Percentiles rank a stretch among this genome's conserved stretches.
phyloP scores from a whole-genome alignment of 2,329 filamentous ascomycete genomes.

The Bipolaris cookei region DNA sequence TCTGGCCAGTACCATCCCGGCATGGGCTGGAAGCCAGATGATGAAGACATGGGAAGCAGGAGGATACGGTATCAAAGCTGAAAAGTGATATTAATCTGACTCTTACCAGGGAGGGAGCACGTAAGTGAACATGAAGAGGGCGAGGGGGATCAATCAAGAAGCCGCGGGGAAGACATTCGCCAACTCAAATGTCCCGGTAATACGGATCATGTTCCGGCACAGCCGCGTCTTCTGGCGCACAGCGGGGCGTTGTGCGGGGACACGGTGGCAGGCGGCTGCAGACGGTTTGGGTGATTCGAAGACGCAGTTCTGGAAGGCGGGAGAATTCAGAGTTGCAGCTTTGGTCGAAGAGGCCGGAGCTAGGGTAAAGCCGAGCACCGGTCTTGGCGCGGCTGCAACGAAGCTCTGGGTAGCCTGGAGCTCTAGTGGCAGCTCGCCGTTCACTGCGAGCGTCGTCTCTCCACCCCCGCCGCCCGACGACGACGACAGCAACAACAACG shows the following conservation, averaged over 20 bases:
- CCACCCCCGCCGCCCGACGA: constrained; percentile 17
- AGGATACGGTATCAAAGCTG: constrained; percentile 2
- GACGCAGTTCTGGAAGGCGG: constrained; percentile 24
- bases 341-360: constrained; percentile 15
- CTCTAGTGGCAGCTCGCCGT: constrained; percentile 35
- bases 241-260: constrained; percentile 32
- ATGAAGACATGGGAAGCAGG: constrained; percentile 49
- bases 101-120: constrained; percentile 35
- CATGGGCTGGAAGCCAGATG: constrained; percentile 48
- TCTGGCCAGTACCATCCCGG: constrained; percentile 58
- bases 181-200: constrained; percentile 28
- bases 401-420: constrained; percentile 42
- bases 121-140: constrained; percentile 20
- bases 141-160: constrained; percentile 29
- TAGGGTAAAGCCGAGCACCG: constrained; percentile 24
- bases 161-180: constrained; percentile 29
- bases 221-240: constrained; percentile 24
- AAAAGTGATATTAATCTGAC: constrained; percentile 25
- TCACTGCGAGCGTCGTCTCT: constrained; percentile 22
- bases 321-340: constrained; percentile 18
- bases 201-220: constrained; percentile 27
- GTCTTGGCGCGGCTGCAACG: constrained; percentile 24
- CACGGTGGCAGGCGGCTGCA: constrained; percentile 40
- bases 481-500: background rate
- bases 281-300: constrained; percentile 18